phyloP scores from a whole-genome alignment of 2,329 filamentous ascomycete genomes.

The Apiospora pterosperma region DNA sequence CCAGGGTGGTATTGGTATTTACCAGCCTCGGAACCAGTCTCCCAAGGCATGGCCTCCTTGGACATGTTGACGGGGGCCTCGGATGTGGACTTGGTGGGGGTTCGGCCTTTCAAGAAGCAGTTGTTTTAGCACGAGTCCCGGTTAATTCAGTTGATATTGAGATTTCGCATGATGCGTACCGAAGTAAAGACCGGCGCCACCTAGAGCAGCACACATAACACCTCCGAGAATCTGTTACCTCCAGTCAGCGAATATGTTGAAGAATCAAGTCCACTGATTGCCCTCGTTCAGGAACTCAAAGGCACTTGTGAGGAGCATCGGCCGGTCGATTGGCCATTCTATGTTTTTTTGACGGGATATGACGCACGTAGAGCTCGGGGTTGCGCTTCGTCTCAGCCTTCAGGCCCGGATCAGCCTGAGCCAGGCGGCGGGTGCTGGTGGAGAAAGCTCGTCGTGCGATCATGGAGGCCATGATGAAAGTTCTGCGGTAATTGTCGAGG shows the following conservation, averaged over 20 bases:
- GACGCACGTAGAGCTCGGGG: slow-evolving; percentile 44
- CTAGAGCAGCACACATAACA: slow-evolving; percentile 86
- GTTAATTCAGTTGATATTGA: not conserved
- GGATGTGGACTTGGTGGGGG: slow-evolving; percentile 80
- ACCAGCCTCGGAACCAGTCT: slow-evolving; percentile 61
- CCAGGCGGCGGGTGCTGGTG: slow-evolving; percentile 50
- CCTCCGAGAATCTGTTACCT: slow-evolving; percentile 75
- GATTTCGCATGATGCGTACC: slow-evolving; percentile 45
- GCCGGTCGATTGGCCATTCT: not conserved
- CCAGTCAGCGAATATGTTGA: not conserved
- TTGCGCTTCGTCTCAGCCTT: slow-evolving; percentile 57
- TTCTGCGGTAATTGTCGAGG: not conserved
- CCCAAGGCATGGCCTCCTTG: slow-evolving; percentile 85
- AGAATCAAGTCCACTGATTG: not conserved
- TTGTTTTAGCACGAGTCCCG: not conserved
- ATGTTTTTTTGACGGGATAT: slow-evolving; percentile 15
- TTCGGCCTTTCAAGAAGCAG: slow-evolving; percentile 55
- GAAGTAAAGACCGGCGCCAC: slow-evolving; percentile 87
- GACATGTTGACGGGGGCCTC: slow-evolving; percentile 75
- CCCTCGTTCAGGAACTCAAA: not conserved
- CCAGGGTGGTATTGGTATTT: slow-evolving; percentile 82
- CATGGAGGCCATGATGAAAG: slow-evolving; percentile 51
- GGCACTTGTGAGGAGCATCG: not conserved
- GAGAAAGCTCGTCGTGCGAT: slow-evolving; percentile 54
- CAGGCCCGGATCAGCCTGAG: slow-evolving; percentile 38